Conservation (phyloP, 805 yeast genomes). For the Torulaspora quercuum region DNA sequence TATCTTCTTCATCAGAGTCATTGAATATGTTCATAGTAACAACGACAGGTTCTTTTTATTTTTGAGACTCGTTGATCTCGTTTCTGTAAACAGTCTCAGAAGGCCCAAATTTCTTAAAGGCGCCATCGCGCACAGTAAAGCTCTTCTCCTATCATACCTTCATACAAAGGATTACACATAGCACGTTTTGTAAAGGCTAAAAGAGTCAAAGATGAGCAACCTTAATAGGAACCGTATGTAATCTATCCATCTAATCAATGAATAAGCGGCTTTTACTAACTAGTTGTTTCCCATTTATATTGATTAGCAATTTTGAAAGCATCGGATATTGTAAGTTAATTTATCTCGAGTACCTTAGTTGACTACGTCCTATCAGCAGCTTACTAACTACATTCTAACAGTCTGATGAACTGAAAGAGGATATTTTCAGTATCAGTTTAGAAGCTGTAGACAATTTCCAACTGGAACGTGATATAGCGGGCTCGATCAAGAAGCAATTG, state of each 20-base stretch:
- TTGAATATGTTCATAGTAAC: conserved; percentile 21
- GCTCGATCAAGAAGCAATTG: conserved; percentile 57
- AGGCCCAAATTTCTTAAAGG: not conserved
- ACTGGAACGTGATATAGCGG: conserved; percentile 54
- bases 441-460: conserved; percentile 27
- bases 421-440: conserved; percentile 24
- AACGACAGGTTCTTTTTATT: not conserved
- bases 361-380: not conserved
- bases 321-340: conserved; percentile 33
- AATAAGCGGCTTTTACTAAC: conserved; percentile 13
- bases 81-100: too few species aligned
- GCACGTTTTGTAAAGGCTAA: not conserved
- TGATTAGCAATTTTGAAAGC: conserved; percentile 31
- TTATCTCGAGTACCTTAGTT: too few species aligned
- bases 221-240: conserved; percentile 12
- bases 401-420: conserved; percentile 33
- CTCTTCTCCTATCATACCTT: not conserved
- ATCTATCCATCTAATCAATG: too few species aligned
- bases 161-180: not conserved
- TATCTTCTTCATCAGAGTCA: conserved; percentile 37
- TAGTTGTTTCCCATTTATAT: not conserved
- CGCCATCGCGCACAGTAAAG: conserved; percentile 5
- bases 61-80: too few species aligned
- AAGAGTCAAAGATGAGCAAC: conserved; percentile 10
- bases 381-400: conserved; percentile 11